A percentile compares a stretch with the other conserved stretches of the same genome.
phyloP scores from a whole-genome alignment of 179 eudicot genomes.

The Kewa caespitosa region DNA sequence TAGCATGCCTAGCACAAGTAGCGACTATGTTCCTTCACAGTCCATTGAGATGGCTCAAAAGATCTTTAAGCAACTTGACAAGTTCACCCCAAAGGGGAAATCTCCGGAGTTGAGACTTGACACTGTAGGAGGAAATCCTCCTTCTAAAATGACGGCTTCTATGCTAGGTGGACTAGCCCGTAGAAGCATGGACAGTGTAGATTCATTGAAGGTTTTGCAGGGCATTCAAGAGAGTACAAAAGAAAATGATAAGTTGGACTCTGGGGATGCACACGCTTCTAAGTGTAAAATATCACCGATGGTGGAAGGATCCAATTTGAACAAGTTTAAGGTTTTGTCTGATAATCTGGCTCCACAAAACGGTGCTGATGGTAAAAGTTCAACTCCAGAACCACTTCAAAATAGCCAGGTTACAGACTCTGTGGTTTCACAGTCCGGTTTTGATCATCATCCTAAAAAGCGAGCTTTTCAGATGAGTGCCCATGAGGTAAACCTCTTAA shows the following conservation, averaged over 20 bases:
- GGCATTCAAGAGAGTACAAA: slow-evolving; percentile 29
- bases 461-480: slow-evolving; percentile 89
- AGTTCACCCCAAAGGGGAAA: slow-evolving; percentile 58
- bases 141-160: slow-evolving; percentile 39
- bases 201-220: slow-evolving; percentile 45
- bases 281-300: slow-evolving; percentile 24
- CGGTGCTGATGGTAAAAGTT: slow-evolving; percentile 25
- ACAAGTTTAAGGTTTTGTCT: slow-evolving; percentile 10
- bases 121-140: slow-evolving; percentile 37
- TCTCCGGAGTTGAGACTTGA: slow-evolving; percentile 43
- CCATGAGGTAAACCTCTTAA: slow-evolving; percentile 57
- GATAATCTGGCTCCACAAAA: slow-evolving; percentile 28
- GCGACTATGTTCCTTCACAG: slow-evolving; percentile 59
- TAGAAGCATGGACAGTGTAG: slow-evolving; percentile 48
- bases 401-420: slow-evolving; percentile 24
- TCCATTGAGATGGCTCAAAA: slow-evolving; percentile 74
- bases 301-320: slow-evolving; percentile 32
- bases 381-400: slow-evolving; percentile 23
- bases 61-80: slow-evolving; percentile 78
- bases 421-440: slow-evolving; percentile 20
- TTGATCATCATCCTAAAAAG: slow-evolving; percentile 48
- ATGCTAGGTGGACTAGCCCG: slow-evolving; percentile 52
- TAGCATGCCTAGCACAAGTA: slow-evolving; percentile 37
- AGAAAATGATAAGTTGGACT: slow-evolving; percentile 27
- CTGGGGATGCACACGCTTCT: slow-evolving; percentile 29